These are phyloP conservation scores for Ustilaginoidea virens DNA, from an alignment of 2,329 filamentous ascomycete species.

Conservation along the genomic window DNA sequence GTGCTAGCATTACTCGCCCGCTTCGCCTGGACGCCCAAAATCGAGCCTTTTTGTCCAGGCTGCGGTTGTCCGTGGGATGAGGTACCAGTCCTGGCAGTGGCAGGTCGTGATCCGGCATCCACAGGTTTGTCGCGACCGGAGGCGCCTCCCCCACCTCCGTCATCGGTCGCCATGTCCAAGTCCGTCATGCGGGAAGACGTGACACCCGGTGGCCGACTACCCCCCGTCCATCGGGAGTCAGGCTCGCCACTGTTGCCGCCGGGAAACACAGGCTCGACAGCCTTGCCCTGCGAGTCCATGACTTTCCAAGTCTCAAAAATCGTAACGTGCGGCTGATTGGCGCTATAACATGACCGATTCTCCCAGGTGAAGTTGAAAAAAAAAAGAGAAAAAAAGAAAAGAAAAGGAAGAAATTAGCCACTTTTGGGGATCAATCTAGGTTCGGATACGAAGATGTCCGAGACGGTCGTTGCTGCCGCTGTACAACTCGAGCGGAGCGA, in stretches of 20 bases:
- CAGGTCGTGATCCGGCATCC: conserved; percentile 34
- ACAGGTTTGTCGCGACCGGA: conserved; percentile 20
- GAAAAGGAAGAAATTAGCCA: not conserved
- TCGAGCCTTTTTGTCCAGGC: conserved; percentile 36
- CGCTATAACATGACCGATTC: conserved; percentile 8
- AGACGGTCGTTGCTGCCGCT: too few species aligned
- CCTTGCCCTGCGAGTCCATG: conserved; percentile 23
- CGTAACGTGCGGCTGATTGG: not conserved
- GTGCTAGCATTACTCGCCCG: conserved; percentile 26
- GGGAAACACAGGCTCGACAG: conserved; percentile 20
- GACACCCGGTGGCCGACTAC: conserved; percentile 46
- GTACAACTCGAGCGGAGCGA: too few species aligned
- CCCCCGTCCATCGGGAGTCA: conserved; percentile 12
- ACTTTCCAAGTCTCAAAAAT: conserved; percentile 1
- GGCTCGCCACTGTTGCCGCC: conserved; percentile 23
- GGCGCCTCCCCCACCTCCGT: conserved; percentile 28
- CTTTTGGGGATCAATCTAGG: too few species aligned
- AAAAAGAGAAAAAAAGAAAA: not conserved
- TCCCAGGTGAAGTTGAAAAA: not conserved
- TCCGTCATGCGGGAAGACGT: conserved; percentile 62
- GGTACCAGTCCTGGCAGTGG: conserved; percentile 35
- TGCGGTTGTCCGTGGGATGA: conserved; percentile 31
- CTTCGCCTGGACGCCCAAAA: conserved; percentile 27
- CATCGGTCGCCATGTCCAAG: conserved; percentile 41
- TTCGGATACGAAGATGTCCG: too few species aligned